phyloP scores from a whole-genome alignment of 2,329 filamentous ascomycete genomes.

The Diplodia seriata region DNA sequence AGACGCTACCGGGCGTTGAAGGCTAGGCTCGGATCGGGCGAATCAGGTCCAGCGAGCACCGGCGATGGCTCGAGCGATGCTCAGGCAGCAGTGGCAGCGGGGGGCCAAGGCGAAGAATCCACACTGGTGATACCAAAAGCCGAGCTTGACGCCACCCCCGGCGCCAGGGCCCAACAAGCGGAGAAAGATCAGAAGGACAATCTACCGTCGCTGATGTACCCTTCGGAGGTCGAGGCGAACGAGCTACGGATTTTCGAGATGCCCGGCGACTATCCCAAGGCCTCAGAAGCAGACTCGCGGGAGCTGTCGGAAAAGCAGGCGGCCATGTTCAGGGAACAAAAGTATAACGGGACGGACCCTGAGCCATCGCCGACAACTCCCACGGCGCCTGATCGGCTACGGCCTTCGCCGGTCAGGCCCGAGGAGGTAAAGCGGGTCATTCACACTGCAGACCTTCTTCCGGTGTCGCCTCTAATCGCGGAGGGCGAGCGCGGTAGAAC shows the following conservation, averaged over 20 bases:
- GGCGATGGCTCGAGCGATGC: constrained; percentile 23
- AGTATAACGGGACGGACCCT: constrained; percentile 55
- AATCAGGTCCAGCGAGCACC: constrained; percentile 32
- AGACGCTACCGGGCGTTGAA: constrained; percentile 30
- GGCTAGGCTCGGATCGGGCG: constrained; percentile 29
- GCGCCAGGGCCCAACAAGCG: background rate
- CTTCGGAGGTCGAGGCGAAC: constrained; percentile 46
- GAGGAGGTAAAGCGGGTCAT: constrained; percentile 31
- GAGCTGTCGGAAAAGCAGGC: constrained; percentile 58
- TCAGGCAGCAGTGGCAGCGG: background rate
- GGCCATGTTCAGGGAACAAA: constrained; percentile 53
- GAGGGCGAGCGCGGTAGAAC: constrained; percentile 23
- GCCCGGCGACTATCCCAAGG: constrained; percentile 62
- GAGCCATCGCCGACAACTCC: constrained; percentile 33
- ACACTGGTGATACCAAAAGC: constrained; percentile 54
- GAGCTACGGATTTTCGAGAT: constrained; percentile 56
- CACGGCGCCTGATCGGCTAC: constrained; percentile 15
- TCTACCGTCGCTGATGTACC: background rate
- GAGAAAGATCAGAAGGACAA: constrained; percentile 11
- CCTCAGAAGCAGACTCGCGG: constrained; percentile 57
- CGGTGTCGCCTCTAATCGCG: constrained; percentile 18
- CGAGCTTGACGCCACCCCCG: constrained; percentile 44
- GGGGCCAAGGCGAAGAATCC: constrained; percentile 16
- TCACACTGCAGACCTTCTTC: background rate
- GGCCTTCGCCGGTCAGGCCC: constrained; percentile 27